Conservation (phyloP, 2,329 filamentous ascomycete genomes). For the Peltaster fructicola region DNA sequence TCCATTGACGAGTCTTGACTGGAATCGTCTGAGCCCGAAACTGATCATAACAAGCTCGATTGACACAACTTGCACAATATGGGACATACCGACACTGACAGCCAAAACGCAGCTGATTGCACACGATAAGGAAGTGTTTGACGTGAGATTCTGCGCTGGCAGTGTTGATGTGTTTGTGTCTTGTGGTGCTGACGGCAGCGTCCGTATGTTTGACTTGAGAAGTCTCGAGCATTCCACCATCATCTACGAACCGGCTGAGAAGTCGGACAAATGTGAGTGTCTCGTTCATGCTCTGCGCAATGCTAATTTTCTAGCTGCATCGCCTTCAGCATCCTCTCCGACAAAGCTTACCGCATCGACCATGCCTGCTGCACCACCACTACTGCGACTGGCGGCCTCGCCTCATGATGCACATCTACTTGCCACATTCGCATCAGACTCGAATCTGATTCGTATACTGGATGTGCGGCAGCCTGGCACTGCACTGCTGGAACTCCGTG, state of each 20-base stretch:
- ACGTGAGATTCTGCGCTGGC: conserved; percentile 93
- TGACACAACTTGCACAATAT: conserved; percentile 97
- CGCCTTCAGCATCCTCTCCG: conserved; percentile 46
- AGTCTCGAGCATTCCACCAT: conserved; percentile 97
- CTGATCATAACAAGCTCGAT: conserved; percentile 98
- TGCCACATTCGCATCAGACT: conserved; percentile 93
- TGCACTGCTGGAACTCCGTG: conserved; percentile 79
- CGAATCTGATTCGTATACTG: conserved; percentile 78
- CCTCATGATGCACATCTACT: conserved; percentile 90
- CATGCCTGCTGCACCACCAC: conserved; percentile 44
- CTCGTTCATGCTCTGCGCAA: conserved; percentile 3
- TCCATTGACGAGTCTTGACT: conserved; percentile 87
- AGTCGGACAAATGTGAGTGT: conserved; percentile 40
- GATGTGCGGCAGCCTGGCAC: conserved; percentile 94
- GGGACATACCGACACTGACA: conserved; percentile 95
- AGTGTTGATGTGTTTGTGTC: conserved; percentile 98
- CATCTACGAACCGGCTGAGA: conserved; percentile 92
- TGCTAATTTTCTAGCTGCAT: too few relatives aligned
- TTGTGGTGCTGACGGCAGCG: conserved; percentile 91
- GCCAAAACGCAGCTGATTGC: conserved; percentile 97
- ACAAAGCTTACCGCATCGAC: conserved; percentile 52
- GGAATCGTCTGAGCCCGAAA: conserved; percentile 93
- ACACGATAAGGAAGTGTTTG: conserved; percentile 97
- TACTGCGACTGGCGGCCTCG: conserved; percentile 70
- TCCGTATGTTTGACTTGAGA: conserved; percentile 94